Percentiles rank a stretch among this genome's conserved stretches.
These are phyloP conservation scores for Theileria equi DNA, from an alignment of 169 alveolate species.

Conservation along the genomic window DNA sequence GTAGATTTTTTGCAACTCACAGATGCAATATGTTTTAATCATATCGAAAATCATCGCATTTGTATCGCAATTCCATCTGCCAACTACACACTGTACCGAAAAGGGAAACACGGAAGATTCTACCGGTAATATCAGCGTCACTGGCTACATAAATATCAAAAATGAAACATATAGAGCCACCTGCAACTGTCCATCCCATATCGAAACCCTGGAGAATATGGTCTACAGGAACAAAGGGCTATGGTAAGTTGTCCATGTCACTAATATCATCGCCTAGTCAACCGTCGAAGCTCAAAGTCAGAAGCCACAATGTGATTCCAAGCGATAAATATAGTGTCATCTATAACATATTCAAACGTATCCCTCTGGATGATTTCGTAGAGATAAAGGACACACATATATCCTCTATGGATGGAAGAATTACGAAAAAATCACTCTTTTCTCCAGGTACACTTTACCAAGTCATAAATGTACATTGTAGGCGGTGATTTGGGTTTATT, in stretches of 20 bases:
- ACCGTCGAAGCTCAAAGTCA: constrained; percentile 56
- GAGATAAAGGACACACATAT: constrained; percentile 18
- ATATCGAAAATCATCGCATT: too few species aligned
- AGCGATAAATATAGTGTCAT: constrained; percentile 11
- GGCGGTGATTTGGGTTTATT: constrained; percentile 65
- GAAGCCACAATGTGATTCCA: constrained; percentile 15
- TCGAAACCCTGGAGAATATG: constrained; percentile 53
- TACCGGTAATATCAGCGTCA: constrained; percentile 30
- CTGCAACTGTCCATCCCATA: constrained; percentile 60
- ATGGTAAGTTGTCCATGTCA: constrained; percentile 26
- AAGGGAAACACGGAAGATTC: too few species aligned
- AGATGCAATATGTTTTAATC: too few species aligned
- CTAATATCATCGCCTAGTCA: constrained; percentile 12
- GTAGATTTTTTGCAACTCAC: too few species aligned
- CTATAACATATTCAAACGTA: background rate
- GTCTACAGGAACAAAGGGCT: constrained; percentile 49
- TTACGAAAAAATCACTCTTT: constrained; percentile 14
- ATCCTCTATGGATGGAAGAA: constrained; percentile 59
- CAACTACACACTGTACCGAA: too few species aligned
- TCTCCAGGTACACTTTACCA: constrained; percentile 46
- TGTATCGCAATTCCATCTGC: too few species aligned
- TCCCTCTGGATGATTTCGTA: constrained; percentile 54
- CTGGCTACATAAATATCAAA: constrained; percentile 41
- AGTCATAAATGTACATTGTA: background rate
- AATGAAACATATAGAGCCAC: constrained; percentile 50